A percentile compares a stretch with the other conserved stretches of the same genome.
These are phyloP conservation scores for Rosa multiflora DNA, from an alignment of 306 rosid genomes.

Conservation along the genomic window DNA sequence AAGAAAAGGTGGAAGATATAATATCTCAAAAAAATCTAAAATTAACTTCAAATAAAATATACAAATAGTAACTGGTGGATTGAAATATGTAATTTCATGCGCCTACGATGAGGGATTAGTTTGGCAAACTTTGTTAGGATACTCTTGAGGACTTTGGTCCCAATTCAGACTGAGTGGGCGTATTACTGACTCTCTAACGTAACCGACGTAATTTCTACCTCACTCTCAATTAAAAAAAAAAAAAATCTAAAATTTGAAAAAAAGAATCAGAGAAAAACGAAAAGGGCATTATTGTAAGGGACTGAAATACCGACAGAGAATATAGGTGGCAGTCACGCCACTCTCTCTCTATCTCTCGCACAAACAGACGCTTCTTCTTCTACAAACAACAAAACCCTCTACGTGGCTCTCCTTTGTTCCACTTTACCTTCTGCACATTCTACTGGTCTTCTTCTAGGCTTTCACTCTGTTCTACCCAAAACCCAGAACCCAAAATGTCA, in stretches of 20 bases:
- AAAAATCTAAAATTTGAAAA: background rate
- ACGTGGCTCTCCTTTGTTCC: background rate
- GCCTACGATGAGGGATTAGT: no score
- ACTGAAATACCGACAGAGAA: background rate
- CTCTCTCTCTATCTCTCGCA: background rate
- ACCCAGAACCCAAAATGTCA: constrained; percentile 40
- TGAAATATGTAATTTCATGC: no score
- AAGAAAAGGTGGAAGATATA: no score
- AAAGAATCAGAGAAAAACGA: background rate
- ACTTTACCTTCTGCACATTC: background rate
- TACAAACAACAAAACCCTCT: background rate
- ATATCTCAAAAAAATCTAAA: background rate
- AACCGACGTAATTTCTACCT: no score
- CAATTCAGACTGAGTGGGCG: no score
- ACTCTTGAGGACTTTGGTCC: no score
- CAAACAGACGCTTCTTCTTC: constrained; percentile 1
- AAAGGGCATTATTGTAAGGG: constrained; percentile 7
- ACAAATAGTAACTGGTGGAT: background rate
- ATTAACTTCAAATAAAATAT: background rate
- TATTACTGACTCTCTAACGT: no score
- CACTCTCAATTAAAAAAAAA: no score
- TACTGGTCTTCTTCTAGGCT: background rate
- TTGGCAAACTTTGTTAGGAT: no score
- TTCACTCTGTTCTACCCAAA: background rate
- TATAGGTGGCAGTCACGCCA: background rate